Base-by-base conservation (phyloP, 2,329 filamentous ascomycete species). In the Botrytis hyacinthi region DNA sequence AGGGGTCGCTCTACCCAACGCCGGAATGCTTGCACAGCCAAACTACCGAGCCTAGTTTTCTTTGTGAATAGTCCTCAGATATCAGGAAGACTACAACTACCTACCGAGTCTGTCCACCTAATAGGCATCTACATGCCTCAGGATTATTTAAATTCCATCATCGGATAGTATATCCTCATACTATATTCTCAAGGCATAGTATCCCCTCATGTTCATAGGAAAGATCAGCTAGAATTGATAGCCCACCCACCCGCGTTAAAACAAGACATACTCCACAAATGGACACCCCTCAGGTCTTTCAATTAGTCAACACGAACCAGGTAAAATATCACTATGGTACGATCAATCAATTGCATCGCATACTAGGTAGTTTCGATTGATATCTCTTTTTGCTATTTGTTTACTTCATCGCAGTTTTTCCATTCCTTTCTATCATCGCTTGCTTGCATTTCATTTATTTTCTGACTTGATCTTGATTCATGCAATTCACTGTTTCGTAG, bases 261-360 rank as follows among this genome's bases (percentile, higher is more conserved):
- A 57, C 37, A n/a, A 61, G 22, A 40, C 59, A 40, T 26, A 61
- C 59, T 61, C 59, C 59, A 61, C 59, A 61, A n/a, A 60, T 60
- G 57, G 57, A 22, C 57, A 35, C 57, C 57, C 57, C 6, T 60
- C 57, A 35, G 20, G 20, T 22, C 32, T 60, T 60, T 60, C 32
- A 60, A 60, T 60, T n/a, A 26, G 35, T 35, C 59, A 61, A 26
- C 26, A 22, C 35, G 20, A 61, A 40, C 59, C 59, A 61, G 59
- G 59, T 61, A 26, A 61, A 40, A 40, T 40, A 61, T 61, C 59
- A 26, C 22, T 10, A 61, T 61, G 59, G 59, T 20, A 67, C 22
- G 16, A 37, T 67, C 22, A 40, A 48, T 51, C 22, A 20, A 29
- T 51, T 29, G 32, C n/a, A 40, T 68, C 9, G 35, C 37, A 54